Conservation (phyloP, 495 filamentous ascomycete species). For the Xylaria flabelliformis region DNA sequence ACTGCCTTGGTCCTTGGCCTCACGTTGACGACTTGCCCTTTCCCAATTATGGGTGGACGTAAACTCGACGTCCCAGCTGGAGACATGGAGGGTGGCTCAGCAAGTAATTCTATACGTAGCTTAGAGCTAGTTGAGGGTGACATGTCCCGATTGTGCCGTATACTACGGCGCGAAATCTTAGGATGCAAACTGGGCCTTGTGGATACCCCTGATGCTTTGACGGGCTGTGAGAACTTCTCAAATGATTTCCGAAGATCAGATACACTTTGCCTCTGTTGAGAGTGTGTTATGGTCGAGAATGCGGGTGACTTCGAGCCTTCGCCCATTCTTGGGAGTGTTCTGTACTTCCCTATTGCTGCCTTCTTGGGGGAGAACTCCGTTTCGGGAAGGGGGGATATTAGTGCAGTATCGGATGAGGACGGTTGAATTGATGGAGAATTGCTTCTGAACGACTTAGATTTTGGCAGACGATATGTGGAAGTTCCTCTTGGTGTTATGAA, state of each 20-base stretch:
- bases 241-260: constrained; percentile 47
- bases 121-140: background rate
- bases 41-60: constrained; percentile 4
- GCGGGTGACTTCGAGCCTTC: background rate
- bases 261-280: constrained; percentile 42
- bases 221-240: constrained; percentile 30
- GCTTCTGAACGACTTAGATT: constrained; percentile 20
- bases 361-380: background rate
- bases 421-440: constrained; percentile 28
- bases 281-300: background rate
- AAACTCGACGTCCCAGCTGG: background rate
- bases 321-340: background rate
- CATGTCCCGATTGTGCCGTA: background rate
- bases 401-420: constrained; percentile 16
- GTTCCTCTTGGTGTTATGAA: background rate
- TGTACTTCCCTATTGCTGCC: background rate
- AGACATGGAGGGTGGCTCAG: background rate
- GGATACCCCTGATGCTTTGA: background rate
- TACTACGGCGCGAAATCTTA: background rate
- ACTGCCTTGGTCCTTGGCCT: constrained; percentile 2
- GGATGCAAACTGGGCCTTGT: background rate
- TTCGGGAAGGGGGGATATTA: constrained; percentile 4
- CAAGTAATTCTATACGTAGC: background rate
- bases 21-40: constrained; percentile 7
- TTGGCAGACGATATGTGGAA: constrained; percentile 16